A percentile compares a stretch with the other conserved stretches of the same genome.
Evolutionary conservation across 768 basidiomycete genomes (phyloP).

Genomic region (Filobasidium wieringae): DNA sequence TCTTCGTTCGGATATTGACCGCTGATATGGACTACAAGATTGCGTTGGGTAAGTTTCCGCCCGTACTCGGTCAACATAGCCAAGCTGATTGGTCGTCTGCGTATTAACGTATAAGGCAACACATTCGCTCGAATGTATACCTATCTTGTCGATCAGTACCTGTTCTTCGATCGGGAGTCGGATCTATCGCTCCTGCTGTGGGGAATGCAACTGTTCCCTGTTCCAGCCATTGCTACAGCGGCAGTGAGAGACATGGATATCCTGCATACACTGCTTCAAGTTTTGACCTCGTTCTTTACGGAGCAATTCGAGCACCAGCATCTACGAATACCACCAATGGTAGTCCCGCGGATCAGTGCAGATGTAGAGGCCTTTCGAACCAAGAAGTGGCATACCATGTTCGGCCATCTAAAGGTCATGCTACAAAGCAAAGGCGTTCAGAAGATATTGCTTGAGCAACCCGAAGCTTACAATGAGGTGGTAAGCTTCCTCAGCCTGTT

Average conservation of each 20-base stretch:
- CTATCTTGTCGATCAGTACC: slow-evolving; percentile 75
- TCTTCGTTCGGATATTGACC: slow-evolving; percentile 63
- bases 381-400: slow-evolving; percentile 90
- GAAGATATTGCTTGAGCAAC: slow-evolving; percentile 57
- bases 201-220: slow-evolving; percentile 61
- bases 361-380: slow-evolving; percentile 82
- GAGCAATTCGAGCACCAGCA: slow-evolving; percentile 58
- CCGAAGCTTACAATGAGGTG: slow-evolving; percentile 58
- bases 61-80: too few relatives aligned
- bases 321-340: slow-evolving; percentile 47
- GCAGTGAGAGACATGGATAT: slow-evolving; percentile 64
- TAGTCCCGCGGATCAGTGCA: slow-evolving; percentile 50
- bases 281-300: slow-evolving; percentile 86
- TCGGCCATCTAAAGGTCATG: slow-evolving; percentile 58
- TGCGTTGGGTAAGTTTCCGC: slow-evolving; percentile 62
- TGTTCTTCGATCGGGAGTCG: slow-evolving; percentile 82
- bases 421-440: slow-evolving; percentile 55
- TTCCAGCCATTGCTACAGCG: slow-evolving; percentile 69
- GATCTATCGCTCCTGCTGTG: slow-evolving; percentile 73
- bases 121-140: slow-evolving; percentile 78
- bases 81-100: too few relatives aligned
- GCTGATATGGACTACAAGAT: slow-evolving; percentile 63
- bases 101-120: too few relatives aligned
- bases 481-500: slow-evolving; percentile 73
- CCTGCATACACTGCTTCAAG: slow-evolving; percentile 49